Evolutionary conservation across 1,284 basidiomycete species (phyloP).

Genomic region (Microbotryomycetes sp.): DNA sequence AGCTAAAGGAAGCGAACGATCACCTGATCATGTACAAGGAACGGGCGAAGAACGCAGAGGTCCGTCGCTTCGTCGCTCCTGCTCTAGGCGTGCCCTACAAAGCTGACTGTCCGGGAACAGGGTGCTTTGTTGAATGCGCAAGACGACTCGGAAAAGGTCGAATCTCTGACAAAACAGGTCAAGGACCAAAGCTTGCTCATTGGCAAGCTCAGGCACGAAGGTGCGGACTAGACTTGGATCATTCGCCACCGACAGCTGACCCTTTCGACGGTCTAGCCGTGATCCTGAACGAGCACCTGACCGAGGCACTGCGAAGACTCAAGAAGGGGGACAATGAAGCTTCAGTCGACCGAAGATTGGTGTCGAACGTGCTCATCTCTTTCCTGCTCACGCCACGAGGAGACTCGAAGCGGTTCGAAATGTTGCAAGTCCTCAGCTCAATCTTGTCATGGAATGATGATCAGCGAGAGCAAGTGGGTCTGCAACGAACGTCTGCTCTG

Average conservation of each 20-base stretch:
- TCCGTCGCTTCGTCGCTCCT: slow-evolving; percentile 38
- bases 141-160: slow-evolving; percentile 57
- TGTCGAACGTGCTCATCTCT: slow-evolving; percentile 88
- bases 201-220: slow-evolving; percentile 88
- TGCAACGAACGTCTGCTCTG: slow-evolving; percentile 53
- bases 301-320: slow-evolving; percentile 88
- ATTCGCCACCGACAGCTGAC: neutral
- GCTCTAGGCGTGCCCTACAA: neutral
- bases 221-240: slow-evolving; percentile 45
- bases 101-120: neutral
- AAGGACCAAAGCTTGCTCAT: slow-evolving; percentile 91
- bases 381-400: slow-evolving; percentile 85
- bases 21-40: slow-evolving; percentile 77
- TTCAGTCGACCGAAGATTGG: slow-evolving; percentile 83
- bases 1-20: slow-evolving; percentile 60
- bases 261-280: slow-evolving; percentile 53
- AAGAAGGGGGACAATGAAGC: slow-evolving; percentile 75
- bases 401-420: slow-evolving; percentile 93
- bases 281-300: slow-evolving; percentile 94
- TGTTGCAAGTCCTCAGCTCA: slow-evolving; percentile 78
- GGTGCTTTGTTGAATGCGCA: slow-evolving; percentile 58
- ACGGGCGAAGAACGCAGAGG: slow-evolving; percentile 78
- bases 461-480: slow-evolving; percentile 82
- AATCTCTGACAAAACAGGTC: slow-evolving; percentile 74
- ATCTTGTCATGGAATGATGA: slow-evolving; percentile 84